Evolutionary conservation across 2,329 filamentous ascomycete genomes (phyloP), one percentile per base, ranked within the genome.

Genomic region (Kalmusia sp.): DNA sequence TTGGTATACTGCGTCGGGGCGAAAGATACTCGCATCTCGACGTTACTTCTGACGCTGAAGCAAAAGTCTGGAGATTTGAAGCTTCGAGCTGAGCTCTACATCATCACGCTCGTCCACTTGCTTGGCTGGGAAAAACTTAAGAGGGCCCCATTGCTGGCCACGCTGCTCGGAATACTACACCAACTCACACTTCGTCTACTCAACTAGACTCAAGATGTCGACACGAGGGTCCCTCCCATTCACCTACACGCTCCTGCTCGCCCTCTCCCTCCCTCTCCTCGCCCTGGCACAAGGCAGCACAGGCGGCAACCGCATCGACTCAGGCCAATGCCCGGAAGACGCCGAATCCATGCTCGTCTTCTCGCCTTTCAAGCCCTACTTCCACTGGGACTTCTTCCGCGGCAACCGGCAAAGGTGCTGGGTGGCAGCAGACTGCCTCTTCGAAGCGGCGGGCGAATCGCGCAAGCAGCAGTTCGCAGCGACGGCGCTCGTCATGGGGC

Each of bases 381-480:
- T 52, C 30, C 43, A 39, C 19, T 59, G 46, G 35, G 24, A 30
- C 9, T 25, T 30, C 15, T 54, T 46, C 48, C 40, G 41, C 21
- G 51, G 51, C 41, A 15, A 40, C 31, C 3, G 15, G 2, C 56
- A 62, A 24, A 48, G 48, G 4, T 73, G 71, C 61, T 74, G 70
- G 70, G 61, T 57, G 27, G 34, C 47, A 2, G 62, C 68, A 14
- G 59, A 62, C 54, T 74, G 71, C 49, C 49, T 62, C 11, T 61
- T 70, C 45, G 52, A 45, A 31, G 43, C 50, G 1, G 62, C 64
- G 4, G 63, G 63, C 25, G 68, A 72, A 31, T 60, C 60, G 19
- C 64, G 67, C 22, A 71, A 72, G 43, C 68, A 71, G 35, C 69
- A 74, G 55, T 71, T 67, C 53, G 63, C 61, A 19, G 65, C 70